Base-by-base conservation (phyloP, 129 eudicot species). In the Sambucus nigra region DNA sequence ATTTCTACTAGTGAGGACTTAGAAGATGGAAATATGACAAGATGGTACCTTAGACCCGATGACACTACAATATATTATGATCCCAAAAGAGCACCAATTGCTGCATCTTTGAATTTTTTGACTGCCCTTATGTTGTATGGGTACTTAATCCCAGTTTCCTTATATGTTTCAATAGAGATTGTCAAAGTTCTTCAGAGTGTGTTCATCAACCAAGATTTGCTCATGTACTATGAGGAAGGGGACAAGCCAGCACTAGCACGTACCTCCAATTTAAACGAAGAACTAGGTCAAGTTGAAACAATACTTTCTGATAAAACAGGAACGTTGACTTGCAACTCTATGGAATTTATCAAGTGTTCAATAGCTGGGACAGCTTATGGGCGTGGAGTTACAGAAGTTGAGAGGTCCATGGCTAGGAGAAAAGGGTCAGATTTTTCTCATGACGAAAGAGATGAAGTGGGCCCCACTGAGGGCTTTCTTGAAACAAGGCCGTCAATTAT, bases 231-330 rank as follows among this genome's bases (percentile, higher is more conserved):
- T 64, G 92, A 82, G 45, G 86, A 77, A 55, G 59, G 79, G 7
- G 76, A 76, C 26, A 77, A 72, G 53, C 92, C 86, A 17, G 92
- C 92, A 16, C 66, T 53, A n/a, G 85, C 86, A 11, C 66, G 92
- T 5, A 82, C 92, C 1, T 82, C 92, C 5, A 82, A 77, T 62
- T 66, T 82, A 53, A 82, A 69, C 20, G 92, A 82, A 55, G 92
- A 82, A 70, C 75, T 82, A 2, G 92, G 92, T 53, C 92, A 82
- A 62, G 74, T 82, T 20, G 80, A 70, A 48, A 82, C 92, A 0
- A 74, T 78, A 45, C 68, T 82, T 46, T 77, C 86, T 1, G 84
- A 78, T 42, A 78, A 78, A 72, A 78, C 77, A 0, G 84, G 84
- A 16, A 78, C 84, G n/a, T 61, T 78, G 63, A 78, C 84, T 16